Evolutionary conservation across 306 rosid genomes (phyloP).

Genomic region (Cercis canadensis): DNA sequence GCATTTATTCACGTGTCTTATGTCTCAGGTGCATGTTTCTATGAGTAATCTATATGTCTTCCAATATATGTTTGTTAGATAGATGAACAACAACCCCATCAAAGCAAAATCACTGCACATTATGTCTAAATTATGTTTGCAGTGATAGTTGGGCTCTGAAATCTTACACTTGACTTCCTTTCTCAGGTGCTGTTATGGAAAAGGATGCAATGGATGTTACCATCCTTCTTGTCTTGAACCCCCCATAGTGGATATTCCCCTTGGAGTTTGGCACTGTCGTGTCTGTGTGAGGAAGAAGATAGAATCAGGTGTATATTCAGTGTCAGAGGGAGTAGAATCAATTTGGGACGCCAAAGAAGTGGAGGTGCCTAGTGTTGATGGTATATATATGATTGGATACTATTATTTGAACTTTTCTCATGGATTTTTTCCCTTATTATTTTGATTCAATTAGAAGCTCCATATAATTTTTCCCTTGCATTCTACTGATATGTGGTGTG

Average conservation of each 20-base stretch:
- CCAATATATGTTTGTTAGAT: neutral
- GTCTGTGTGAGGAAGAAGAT: slow-evolving; percentile 63
- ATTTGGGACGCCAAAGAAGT: slow-evolving; percentile 56
- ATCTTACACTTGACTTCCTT: slow-evolving; percentile 17
- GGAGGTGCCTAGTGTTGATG: slow-evolving; percentile 44
- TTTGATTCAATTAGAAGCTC: neutral
- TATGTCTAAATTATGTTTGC: slow-evolving; percentile 1
- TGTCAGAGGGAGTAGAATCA: slow-evolving; percentile 71
- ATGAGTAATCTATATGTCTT: slow-evolving; percentile 7
- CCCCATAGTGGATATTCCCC: slow-evolving; percentile 57
- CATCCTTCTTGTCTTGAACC: slow-evolving; percentile 79
- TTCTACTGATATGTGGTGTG: neutral
- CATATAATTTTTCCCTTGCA: neutral
- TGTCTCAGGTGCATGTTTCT: neutral
- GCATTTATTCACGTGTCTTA: slow-evolving; percentile 8
- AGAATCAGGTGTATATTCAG: slow-evolving; percentile 62
- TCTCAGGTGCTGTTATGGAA: slow-evolving; percentile 74
- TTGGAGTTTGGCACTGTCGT: slow-evolving; percentile 75
- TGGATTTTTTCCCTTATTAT: slow-evolving; percentile 2
- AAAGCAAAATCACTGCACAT: neutral
- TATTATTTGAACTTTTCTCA: neutral
- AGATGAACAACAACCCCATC: slow-evolving; percentile 6
- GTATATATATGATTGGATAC: slow-evolving; percentile 44
- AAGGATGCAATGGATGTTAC: slow-evolving; percentile 61
- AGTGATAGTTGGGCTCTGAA: neutral